Conservation (phyloP, 139 green algal species). For the Edaphochlamys debaryana region DNA sequence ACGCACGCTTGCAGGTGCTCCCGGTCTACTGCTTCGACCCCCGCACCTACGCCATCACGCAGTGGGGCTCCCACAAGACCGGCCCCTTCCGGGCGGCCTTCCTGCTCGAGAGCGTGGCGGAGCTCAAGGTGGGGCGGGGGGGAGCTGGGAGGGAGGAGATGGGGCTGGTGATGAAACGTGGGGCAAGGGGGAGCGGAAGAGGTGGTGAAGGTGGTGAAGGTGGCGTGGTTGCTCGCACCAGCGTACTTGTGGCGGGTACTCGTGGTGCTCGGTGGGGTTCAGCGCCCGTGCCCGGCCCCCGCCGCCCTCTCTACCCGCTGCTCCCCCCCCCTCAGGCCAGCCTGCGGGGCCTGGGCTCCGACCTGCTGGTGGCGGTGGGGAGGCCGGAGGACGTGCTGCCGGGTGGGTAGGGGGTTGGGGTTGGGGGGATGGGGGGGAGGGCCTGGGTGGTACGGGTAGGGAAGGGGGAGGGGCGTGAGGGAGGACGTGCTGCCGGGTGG, state of each 20-base stretch:
- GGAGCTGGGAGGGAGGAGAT: background rate
- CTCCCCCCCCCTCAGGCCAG: background rate
- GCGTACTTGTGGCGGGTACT: no score
- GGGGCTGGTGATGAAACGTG: background rate
- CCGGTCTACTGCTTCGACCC: constrained; percentile 96
- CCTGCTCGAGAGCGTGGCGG: constrained; percentile 83
- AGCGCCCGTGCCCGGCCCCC: no score
- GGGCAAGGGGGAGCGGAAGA: background rate
- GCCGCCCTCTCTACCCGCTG: no score
- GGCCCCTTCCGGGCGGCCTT: constrained; percentile 80
- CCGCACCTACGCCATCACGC: constrained; percentile 67
- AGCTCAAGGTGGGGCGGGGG: constrained; percentile 66
- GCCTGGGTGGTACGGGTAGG: background rate
- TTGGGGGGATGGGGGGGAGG: no score
- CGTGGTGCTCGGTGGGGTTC: no score
- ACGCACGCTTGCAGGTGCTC: constrained; percentile 80
- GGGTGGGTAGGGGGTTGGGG: no score
- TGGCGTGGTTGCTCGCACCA: no score
- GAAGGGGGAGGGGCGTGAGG: background rate
- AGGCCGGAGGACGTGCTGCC: constrained; percentile 83
- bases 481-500: background rate
- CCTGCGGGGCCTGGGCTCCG: constrained; percentile 67
- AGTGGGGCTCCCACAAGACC: constrained; percentile 71
- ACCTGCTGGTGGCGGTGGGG: constrained; percentile 85
- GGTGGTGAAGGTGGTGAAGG: no score